Evolutionary conservation across 177 flowering plant species (phyloP).

Genomic region (Vitis hybrid): DNA sequence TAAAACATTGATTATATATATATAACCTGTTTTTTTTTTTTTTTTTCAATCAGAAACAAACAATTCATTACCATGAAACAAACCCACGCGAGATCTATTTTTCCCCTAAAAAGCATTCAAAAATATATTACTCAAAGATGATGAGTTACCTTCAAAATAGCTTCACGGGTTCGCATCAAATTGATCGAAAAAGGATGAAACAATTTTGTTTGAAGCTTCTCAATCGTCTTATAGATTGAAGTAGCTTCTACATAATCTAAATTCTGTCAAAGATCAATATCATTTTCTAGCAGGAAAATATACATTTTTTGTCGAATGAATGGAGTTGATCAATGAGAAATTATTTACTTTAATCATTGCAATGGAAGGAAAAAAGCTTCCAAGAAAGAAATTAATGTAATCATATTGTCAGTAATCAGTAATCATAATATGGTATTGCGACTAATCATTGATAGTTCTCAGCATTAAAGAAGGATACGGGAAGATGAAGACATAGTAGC

Average conservation of each 20-base stretch:
- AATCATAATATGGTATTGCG: too few relatives aligned
- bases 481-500: slow-evolving; percentile 44
- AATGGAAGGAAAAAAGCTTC: neutral
- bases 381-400: neutral
- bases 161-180: slow-evolving; percentile 80
- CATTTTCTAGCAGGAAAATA: neutral
- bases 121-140: neutral
- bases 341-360: neutral
- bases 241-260: slow-evolving; percentile 56
- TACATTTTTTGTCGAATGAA: neutral
- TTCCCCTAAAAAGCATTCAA: too few relatives aligned
- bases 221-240: slow-evolving; percentile 55
- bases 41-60: too few relatives aligned
- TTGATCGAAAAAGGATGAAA: slow-evolving; percentile 71
- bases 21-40: too few relatives aligned
- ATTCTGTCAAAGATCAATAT: slow-evolving; percentile 37
- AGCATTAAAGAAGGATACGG: slow-evolving; percentile 56
- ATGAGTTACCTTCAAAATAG: slow-evolving; percentile 67
- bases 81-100: too few relatives aligned
- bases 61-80: too few relatives aligned
- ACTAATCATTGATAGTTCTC: neutral
- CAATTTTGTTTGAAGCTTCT: slow-evolving; percentile 65
- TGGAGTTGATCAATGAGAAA: neutral
- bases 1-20: too few relatives aligned
- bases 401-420: neutral